phyloP scores from a whole-genome alignment of 108 stramenopile genomes.

The Mayamaea pseudoterrestris region DNA sequence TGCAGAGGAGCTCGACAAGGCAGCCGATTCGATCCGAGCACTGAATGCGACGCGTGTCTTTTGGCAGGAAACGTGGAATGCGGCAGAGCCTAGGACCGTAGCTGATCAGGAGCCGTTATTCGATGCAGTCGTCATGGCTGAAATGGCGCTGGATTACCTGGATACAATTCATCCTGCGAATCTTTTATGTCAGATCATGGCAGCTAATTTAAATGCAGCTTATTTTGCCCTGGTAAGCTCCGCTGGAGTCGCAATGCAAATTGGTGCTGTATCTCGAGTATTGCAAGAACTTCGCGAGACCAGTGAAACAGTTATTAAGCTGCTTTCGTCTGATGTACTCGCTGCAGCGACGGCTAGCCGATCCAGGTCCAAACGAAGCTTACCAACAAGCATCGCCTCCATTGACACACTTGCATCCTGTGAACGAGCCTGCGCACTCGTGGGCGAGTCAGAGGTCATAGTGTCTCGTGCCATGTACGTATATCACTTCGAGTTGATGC shows the following conservation, averaged over 20 bases:
- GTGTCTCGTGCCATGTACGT: constrained; percentile 59
- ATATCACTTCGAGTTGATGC: no score
- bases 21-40: constrained; percentile 53
- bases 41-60: constrained; percentile 58
- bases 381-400: constrained; percentile 20
- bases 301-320: constrained; percentile 38
- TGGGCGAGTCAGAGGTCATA: constrained; percentile 58
- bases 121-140: constrained; percentile 54
- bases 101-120: constrained; percentile 72
- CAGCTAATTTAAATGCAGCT: constrained; percentile 56
- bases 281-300: constrained; percentile 30
- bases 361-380: background rate
- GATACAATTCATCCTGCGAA: constrained; percentile 78
- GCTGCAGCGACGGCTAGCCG: constrained; percentile 8
- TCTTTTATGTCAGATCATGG: constrained; percentile 66
- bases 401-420: constrained; percentile 49
- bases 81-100: constrained; percentile 47
- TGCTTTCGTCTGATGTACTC: constrained; percentile 48
- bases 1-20: constrained; percentile 37
- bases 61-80: constrained; percentile 71
- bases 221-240: constrained; percentile 52
- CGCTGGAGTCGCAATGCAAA: constrained; percentile 31
- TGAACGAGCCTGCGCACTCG: constrained; percentile 58
- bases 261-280: constrained; percentile 27
- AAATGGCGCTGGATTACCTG: constrained; percentile 65